A percentile compares a stretch with the other conserved stretches of the same genome.
Evolutionary conservation across 305 asterid genomes (phyloP).

Genomic region (Solanum chacoense): DNA sequence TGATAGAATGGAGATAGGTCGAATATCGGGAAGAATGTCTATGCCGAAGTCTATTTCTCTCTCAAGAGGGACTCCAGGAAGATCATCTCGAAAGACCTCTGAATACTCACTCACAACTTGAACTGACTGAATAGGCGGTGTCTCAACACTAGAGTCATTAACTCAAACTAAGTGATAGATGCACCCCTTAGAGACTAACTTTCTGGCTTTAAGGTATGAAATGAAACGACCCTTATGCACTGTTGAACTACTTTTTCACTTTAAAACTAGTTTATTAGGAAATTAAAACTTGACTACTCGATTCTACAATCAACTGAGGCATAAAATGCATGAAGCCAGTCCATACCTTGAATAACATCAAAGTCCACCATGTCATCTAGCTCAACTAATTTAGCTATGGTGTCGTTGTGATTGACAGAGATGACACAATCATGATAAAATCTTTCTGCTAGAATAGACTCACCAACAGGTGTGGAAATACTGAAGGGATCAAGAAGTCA

Average conservation of each 20-base stretch:
- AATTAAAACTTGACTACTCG: background rate
- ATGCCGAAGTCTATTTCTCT: background rate
- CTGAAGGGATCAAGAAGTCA: background rate
- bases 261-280: background rate
- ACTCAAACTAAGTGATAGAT: background rate
- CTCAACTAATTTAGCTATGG: background rate
- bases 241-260: background rate
- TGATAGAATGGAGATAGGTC: background rate
- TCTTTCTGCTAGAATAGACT: background rate
- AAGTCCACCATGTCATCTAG: background rate
- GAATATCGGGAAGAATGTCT: background rate
- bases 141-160: background rate
- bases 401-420: background rate
- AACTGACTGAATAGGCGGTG: background rate
- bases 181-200: background rate
- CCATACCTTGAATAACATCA: background rate
- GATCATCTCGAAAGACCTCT: background rate
- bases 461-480: background rate
- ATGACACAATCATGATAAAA: background rate
- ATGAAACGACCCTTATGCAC: background rate
- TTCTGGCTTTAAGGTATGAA: background rate
- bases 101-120: background rate
- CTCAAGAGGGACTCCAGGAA: background rate
- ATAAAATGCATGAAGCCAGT: background rate
- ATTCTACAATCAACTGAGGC: background rate